A percentile compares a stretch with the other conserved stretches of the same genome.
Evolutionary conservation across 495 filamentous ascomycete genomes (phyloP).

Genomic region (Glutinoglossum americanum): DNA sequence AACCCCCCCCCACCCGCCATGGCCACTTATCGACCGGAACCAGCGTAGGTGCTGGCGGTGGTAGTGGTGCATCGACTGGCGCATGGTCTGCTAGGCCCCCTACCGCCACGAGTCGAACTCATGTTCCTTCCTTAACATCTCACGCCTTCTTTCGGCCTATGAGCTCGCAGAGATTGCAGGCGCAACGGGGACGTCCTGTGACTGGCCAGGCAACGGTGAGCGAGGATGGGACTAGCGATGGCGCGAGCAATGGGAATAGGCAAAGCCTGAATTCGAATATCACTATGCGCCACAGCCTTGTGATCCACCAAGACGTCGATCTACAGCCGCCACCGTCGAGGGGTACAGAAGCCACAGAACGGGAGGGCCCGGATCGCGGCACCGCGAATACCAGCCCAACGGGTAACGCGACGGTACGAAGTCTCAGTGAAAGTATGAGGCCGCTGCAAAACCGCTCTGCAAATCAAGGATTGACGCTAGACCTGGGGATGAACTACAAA

Average conservation of each 20-base stretch:
- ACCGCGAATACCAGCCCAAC: slow-evolving; percentile 59
- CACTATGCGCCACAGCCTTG: slow-evolving; percentile 19
- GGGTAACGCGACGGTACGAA: slow-evolving; percentile 38
- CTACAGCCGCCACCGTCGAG: slow-evolving; percentile 39
- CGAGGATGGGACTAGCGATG: slow-evolving; percentile 24
- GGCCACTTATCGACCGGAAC: slow-evolving; percentile 10
- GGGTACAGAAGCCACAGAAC: slow-evolving; percentile 59
- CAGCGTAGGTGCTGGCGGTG: slow-evolving; percentile 5
- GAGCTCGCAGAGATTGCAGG: slow-evolving; percentile 89
- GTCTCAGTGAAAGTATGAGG: slow-evolving; percentile 50
- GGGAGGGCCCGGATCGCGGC: slow-evolving; percentile 35
- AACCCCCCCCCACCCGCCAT: slow-evolving; percentile 23
- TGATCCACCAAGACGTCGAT: slow-evolving; percentile 31
- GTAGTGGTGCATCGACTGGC: slow-evolving; percentile 3
- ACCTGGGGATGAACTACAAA: slow-evolving; percentile 34
- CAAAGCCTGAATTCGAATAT: slow-evolving; percentile 26
- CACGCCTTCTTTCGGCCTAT: slow-evolving; percentile 89
- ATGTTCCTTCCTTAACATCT: slow-evolving; percentile 74
- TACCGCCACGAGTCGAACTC: slow-evolving; percentile 52
- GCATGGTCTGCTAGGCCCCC: slow-evolving; percentile 26
- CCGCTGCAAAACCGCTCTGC: slow-evolving; percentile 34
- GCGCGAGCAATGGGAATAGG: slow-evolving; percentile 23
- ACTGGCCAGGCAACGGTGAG: slow-evolving; percentile 21
- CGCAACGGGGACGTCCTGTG: slow-evolving; percentile 39
- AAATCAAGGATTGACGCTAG: slow-evolving; percentile 29